A percentile compares a stretch with the other conserved stretches of the same genome.
Evolutionary conservation across 1,284 basidiomycete genomes (phyloP).

Genomic region (Athelia psychrophila): DNA sequence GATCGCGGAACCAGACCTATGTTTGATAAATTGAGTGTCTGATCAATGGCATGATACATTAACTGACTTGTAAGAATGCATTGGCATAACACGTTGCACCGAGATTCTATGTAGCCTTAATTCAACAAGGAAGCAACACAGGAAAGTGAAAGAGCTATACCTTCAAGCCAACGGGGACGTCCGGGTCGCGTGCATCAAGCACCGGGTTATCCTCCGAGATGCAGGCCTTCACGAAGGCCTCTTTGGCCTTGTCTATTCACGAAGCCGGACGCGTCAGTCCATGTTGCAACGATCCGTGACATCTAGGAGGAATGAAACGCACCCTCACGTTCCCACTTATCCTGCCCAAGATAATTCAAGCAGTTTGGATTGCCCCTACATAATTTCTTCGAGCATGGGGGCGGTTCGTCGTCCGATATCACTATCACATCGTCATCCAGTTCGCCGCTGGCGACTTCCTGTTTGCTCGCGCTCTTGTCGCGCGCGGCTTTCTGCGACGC

Average conservation of each 20-base stretch:
- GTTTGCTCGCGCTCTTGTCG: conserved; percentile 5
- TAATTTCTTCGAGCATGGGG: conserved; percentile 53
- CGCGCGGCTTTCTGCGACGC: conserved; percentile 17
- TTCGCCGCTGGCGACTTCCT: conserved; percentile 30
- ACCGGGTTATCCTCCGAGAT: conserved; percentile 54
- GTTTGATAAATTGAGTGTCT: conserved; percentile 5
- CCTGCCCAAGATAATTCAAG: conserved; percentile 82
- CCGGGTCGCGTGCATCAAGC: conserved; percentile 43
- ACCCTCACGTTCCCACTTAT: conserved; percentile 72
- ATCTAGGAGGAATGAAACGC: conserved; percentile 10
- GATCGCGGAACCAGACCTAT: conserved; percentile 63
- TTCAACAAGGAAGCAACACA: conserved; percentile 1
- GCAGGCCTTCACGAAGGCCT: conserved; percentile 50
- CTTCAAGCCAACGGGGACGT: conserved; percentile 77
- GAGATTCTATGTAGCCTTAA: conserved; percentile 59
- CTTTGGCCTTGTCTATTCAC: conserved; percentile 45
- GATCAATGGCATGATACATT: neutral
- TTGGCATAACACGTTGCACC: conserved; percentile 95
- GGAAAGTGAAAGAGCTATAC: conserved; percentile 32
- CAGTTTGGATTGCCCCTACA: conserved; percentile 82
- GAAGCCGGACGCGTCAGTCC: conserved; percentile 4
- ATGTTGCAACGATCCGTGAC: conserved; percentile 13
- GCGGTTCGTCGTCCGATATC: conserved; percentile 62
- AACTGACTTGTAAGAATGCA: conserved; percentile 80
- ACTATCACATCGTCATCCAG: conserved; percentile 62